Evolutionary conservation across 129 eudicot species (phyloP).

Genomic region (Lactuca saligna): DNA sequence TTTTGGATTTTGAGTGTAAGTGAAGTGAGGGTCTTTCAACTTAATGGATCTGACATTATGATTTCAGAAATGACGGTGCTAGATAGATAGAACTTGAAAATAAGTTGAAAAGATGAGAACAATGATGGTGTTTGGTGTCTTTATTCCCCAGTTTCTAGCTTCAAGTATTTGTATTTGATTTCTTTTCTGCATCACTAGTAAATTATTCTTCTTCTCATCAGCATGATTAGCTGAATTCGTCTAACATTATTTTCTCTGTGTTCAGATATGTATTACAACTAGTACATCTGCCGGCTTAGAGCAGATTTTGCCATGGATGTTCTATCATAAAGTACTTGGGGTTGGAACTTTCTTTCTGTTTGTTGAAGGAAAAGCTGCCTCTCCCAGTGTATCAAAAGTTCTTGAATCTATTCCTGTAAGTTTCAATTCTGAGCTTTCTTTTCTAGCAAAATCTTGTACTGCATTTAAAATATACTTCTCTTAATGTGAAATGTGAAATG

Average conservation of each 20-base stretch:
- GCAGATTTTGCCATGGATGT: constrained; percentile 97
- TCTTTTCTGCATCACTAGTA: constrained; percentile 5
- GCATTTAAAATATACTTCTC: constrained; percentile 4
- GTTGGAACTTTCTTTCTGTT: constrained; percentile 81
- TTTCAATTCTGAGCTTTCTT: constrained; percentile 7
- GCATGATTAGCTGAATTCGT: constrained; percentile 9
- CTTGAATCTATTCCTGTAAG: constrained; percentile 90
- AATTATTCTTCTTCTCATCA: constrained; percentile 10
- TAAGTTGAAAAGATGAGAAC: background rate
- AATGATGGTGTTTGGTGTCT: background rate
- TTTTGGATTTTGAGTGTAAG: constrained; percentile 1
- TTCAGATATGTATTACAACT: constrained; percentile 68
- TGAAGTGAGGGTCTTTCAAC: constrained; percentile 17
- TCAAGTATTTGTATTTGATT: background rate
- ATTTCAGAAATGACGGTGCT: background rate
- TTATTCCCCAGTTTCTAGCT: background rate
- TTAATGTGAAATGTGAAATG: background rate
- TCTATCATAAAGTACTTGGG: constrained; percentile 90
- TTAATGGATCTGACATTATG: constrained; percentile 26
- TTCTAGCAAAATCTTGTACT: constrained; percentile 3
- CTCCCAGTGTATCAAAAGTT: constrained; percentile 80
- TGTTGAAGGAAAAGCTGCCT: constrained; percentile 96
- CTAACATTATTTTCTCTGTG: constrained; percentile 12
- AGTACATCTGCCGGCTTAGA: constrained; percentile 90
- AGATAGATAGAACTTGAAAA: constrained; percentile 1